phyloP scores from a whole-genome alignment of 805 yeast species.

The Aciculoconidium aculeatum region DNA sequence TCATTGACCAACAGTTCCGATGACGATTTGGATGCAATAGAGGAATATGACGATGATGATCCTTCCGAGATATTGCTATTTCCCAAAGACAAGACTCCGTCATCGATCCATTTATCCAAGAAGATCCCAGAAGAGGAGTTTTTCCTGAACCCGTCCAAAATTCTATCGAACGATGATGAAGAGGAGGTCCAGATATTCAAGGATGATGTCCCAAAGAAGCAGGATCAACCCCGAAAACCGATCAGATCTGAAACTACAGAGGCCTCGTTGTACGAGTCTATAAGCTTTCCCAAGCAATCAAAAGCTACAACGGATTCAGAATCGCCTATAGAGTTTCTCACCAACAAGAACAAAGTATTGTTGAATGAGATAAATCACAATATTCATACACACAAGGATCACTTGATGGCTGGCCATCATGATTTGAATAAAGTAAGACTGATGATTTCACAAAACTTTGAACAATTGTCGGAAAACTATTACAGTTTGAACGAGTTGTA shows the following conservation, averaged over 20 bases:
- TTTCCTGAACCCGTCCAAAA: slow-evolving; percentile 16
- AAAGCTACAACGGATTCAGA: slow-evolving; percentile 5
- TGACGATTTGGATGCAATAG: no score
- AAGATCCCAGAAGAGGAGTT: slow-evolving; percentile 12
- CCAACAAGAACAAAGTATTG: slow-evolving; percentile 21
- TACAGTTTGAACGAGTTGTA: slow-evolving; percentile 44
- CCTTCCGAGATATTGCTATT: slow-evolving; percentile 13
- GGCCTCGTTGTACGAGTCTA: slow-evolving; percentile 3
- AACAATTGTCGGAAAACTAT: slow-evolving; percentile 37
- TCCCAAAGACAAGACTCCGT: slow-evolving; percentile 3
- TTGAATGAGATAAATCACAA: slow-evolving; percentile 18
- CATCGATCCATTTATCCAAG: slow-evolving; percentile 4
- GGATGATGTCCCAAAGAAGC: no score
- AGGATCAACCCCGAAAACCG: background rate
- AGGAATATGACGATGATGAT: slow-evolving; percentile 11
- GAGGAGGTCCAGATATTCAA: no score
- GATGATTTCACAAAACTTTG: slow-evolving; percentile 22
- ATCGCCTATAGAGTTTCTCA: slow-evolving; percentile 27
- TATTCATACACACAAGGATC: slow-evolving; percentile 17
- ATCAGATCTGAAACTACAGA: slow-evolving; percentile 2
- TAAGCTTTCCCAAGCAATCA: slow-evolving; percentile 5
- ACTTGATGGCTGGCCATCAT: slow-evolving; percentile 28
- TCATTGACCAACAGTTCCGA: no score
- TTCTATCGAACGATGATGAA: slow-evolving; percentile 7
- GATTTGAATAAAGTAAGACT: slow-evolving; percentile 23